A percentile compares a stretch with the other conserved stretches of the same genome.
phyloP scores from a whole-genome alignment of 2,329 filamentous ascomycete species.

The Keithomyces neogunnii region DNA sequence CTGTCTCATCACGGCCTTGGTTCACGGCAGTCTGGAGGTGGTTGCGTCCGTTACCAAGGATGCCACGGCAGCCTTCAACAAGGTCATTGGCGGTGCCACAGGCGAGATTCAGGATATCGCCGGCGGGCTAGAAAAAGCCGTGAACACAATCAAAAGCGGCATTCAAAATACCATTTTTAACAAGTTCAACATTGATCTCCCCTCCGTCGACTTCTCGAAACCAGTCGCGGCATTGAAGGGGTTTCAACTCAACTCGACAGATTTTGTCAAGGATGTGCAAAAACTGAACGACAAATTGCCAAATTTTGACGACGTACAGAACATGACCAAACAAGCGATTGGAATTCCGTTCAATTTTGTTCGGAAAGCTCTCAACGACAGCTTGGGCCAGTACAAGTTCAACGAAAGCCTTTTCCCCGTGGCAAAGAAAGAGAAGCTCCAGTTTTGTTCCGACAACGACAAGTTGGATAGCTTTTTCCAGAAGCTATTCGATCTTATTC shows the following conservation, averaged over 20 bases:
- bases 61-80: constrained; percentile 40
- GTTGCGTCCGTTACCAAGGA: constrained; percentile 45
- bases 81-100: constrained; percentile 47
- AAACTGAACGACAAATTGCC: constrained; percentile 74
- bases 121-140: constrained; percentile 35
- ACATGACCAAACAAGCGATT: constrained; percentile 68
- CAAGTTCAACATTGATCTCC: constrained; percentile 36
- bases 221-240: constrained; percentile 59
- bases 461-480: constrained; percentile 79
- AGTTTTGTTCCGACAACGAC: constrained; percentile 82
- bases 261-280: constrained; percentile 60
- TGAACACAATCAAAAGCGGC: constrained; percentile 39
- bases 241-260: constrained; percentile 58
- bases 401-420: constrained; percentile 72
- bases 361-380: constrained; percentile 61
- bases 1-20: constrained; percentile 77
- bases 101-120: constrained; percentile 50
- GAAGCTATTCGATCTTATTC: constrained; percentile 56
- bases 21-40: constrained; percentile 69
- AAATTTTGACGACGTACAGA: constrained; percentile 74
- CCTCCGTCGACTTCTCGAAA: constrained; percentile 54
- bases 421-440: constrained; percentile 71
- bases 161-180: constrained; percentile 39
- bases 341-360: constrained; percentile 74
- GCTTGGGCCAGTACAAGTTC: constrained; percentile 67